A percentile compares a stretch with the other conserved stretches of the same genome.
phyloP scores from a whole-genome alignment of 202 grass and related monocot species.

The Hordeum pubiflorum region DNA sequence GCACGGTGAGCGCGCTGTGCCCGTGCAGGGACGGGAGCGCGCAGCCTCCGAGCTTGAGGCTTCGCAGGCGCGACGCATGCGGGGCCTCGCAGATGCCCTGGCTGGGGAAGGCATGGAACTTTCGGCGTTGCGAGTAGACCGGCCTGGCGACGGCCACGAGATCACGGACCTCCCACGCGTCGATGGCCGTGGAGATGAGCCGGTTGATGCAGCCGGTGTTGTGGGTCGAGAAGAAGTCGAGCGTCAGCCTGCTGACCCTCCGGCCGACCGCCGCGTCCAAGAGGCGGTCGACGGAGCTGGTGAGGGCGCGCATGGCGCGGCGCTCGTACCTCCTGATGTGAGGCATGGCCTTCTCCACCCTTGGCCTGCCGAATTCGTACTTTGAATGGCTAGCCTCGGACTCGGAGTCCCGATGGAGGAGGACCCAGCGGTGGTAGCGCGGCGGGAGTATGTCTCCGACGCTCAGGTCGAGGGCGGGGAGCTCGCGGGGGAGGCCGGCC shows the following conservation, averaged over 20 bases:
- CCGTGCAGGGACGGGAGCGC: neutral
- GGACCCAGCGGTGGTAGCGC: neutral
- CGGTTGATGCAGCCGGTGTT: neutral
- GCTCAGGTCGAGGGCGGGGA: neutral
- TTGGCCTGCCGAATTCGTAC: neutral
- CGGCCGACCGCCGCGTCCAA: neutral
- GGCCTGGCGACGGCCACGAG: neutral
- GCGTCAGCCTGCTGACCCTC: neutral
- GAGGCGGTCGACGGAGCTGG: neutral
- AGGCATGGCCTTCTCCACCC: neutral
- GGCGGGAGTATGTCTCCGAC: neutral
- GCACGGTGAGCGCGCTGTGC: neutral
- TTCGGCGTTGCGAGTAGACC: neutral
- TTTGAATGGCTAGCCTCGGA: no score
- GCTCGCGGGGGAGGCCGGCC: neutral
- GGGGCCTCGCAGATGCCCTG: neutral
- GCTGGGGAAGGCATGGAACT: neutral
- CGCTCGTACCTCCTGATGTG: slow-evolving; percentile 1
- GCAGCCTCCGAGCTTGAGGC: neutral
- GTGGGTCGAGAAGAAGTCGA: neutral
- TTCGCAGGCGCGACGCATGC: neutral
- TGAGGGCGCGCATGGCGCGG: neutral
- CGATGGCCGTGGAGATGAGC: neutral
- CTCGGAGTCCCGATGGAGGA: neutral
- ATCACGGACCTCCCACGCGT: neutral